Conservation (phyloP, 2,329 filamentous ascomycete genomes). For the Colletotrichum lentis region DNA sequence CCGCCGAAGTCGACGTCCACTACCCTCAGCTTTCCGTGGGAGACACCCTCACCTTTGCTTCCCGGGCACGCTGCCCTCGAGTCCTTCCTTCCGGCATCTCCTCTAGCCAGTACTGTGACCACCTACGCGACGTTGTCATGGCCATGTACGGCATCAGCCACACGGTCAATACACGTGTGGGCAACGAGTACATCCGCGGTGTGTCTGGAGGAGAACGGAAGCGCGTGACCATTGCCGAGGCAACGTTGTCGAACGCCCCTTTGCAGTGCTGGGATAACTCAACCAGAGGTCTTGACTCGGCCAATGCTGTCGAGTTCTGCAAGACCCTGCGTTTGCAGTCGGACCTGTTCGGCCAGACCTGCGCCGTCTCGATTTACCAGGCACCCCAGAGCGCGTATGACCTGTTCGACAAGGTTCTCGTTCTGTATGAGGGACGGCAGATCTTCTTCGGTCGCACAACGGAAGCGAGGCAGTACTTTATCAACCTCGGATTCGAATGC, state of each 20-base stretch:
- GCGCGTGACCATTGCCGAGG: slow-evolving; percentile 51
- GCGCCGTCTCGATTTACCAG: slow-evolving; percentile 62
- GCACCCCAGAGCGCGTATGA: slow-evolving; percentile 67
- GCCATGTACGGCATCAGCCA: slow-evolving; percentile 63
- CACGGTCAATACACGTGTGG: slow-evolving; percentile 62
- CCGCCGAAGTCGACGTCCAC: slow-evolving; percentile 70
- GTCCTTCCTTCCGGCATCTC: slow-evolving; percentile 56
- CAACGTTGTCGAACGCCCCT: slow-evolving; percentile 43
- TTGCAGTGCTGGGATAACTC: slow-evolving; percentile 55
- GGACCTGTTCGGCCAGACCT: slow-evolving; percentile 42
- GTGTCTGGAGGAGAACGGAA: slow-evolving; percentile 63
- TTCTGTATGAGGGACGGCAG: slow-evolving; percentile 72
- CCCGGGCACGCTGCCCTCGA: slow-evolving; percentile 60
- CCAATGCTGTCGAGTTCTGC: slow-evolving; percentile 40
- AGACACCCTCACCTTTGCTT: slow-evolving; percentile 68
- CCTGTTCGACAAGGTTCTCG: slow-evolving; percentile 69
- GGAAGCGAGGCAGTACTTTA: slow-evolving; percentile 70
- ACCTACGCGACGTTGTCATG: slow-evolving; percentile 63
- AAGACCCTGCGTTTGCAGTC: slow-evolving; percentile 44
- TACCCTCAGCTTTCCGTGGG: slow-evolving; percentile 67
- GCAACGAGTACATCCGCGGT: slow-evolving; percentile 63
- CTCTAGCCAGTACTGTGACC: slow-evolving; percentile 52
- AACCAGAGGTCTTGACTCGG: slow-evolving; percentile 56
- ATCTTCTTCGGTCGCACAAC: slow-evolving; percentile 71
- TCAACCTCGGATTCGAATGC: slow-evolving; percentile 70